Evolutionary conservation across 169 alveolate species (phyloP), one percentile per base, ranked within the genome.

Genomic region (Eimeria sp.): DNA sequence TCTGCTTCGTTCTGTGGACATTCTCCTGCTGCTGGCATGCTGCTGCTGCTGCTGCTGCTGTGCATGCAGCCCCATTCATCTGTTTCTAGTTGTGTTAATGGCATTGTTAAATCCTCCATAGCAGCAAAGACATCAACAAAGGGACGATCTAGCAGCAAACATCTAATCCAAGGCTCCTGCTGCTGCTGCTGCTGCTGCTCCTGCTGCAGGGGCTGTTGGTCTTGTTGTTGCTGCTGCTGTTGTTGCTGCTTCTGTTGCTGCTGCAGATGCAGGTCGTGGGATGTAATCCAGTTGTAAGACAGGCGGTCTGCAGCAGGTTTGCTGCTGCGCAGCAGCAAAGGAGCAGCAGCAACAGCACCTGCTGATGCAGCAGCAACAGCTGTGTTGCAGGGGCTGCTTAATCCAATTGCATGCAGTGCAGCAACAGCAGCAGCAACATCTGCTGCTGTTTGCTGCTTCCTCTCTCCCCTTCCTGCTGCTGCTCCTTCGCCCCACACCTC

Each of bases 41-140:
- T 76, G 87, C 87, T 76, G 87, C 87, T 76, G 87, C 87, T 45
- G 87, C 40, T 76, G 87, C 87, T 43, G 87, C 87, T 76, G 57
- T 76, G 65, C 65, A 76, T 40, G 87, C 65, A 45, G 87, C 87
- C 87, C 87, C 87, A 76, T 30, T 76, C 87, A 22, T 76, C 87
- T 4, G 18, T 63, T 63, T 76, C 87, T 43, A 76, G 87, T 43
- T 76, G 87, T 22, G 87, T 76, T 5, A 76, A 34, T 43, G 87
- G 87, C 87, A 76, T 40, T 0, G 34, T 20, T 18, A 63, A 63
- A 34, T 76, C 87, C 9, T 76, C 87, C 87, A 76, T 76, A 10
- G 87, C 87, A 25, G 87, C 13, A 18, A 30, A 76, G 65, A 76
- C 87, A 47, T 76, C 87, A 30, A 76, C 25, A 45, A 76, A 76